Evolutionary conservation across 495 filamentous ascomycete genomes (phyloP), one percentile per base, ranked within the genome.

Genomic region (Gamarada debralockiae): DNA sequence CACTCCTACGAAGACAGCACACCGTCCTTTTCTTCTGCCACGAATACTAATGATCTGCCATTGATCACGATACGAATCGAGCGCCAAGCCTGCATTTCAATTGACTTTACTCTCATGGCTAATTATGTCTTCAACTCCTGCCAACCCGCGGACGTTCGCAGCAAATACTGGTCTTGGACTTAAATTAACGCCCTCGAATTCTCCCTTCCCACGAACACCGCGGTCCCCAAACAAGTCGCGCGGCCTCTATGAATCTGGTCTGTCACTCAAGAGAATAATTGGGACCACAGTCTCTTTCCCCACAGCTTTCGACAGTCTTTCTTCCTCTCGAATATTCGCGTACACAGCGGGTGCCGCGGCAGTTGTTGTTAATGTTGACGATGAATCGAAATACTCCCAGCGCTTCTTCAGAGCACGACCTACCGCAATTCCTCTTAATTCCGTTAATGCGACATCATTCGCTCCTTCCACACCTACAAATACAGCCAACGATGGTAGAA

Each of bases 321-420:
- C 85, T 14, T 81, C 85, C 27, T 81, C 78, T 44, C 70, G 72
- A 54, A 79, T 78, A 34, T 95, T 98, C 64, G 92, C 89, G 22
- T 89, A 92, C 66, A 91, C 89, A 55, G 93, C 93, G 9, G 95
- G 93, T 36, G 92, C 90, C 13, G 88, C 89, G n/a, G 93, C 87
- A 15, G 89, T 98, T 0, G 78, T 97, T n/a, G 86, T 89, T 8
- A 81, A 86, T 53, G 70, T 96, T 22, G 84, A 90, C 50, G 84
- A 86, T 34, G 75, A 88, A 23, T 70, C 78, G 24, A 79, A 81
- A 29, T 76, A 90, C 53, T 81, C 75, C 39, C 95, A 98, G 65
- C 83, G 90, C 44, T 95, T 97, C 67, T 97, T 90, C 70, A 78
- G 90, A 66, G 95, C 92, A 25, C 78, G 87, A 41, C 93, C 93